Evolutionary conservation across 2,329 filamentous ascomycete species (phyloP).

Genomic region (Orbilia blumenaviensis): DNA sequence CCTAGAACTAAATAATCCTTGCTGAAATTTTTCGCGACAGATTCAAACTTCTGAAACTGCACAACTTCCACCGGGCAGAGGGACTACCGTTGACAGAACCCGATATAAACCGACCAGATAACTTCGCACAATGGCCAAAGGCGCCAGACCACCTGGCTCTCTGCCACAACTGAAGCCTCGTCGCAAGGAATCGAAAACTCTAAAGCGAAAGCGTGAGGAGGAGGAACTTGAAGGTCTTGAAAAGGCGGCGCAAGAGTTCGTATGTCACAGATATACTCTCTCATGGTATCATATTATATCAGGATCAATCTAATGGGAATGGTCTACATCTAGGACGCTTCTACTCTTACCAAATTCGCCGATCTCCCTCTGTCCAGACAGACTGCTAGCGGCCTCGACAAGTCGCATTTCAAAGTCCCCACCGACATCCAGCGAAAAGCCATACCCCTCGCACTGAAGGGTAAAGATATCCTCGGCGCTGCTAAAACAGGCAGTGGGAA

Average conservation of each 20-base stretch:
- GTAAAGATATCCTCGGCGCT: constrained; percentile 86
- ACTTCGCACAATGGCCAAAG: constrained; percentile 41
- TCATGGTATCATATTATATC: background rate
- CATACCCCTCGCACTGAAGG: constrained; percentile 86
- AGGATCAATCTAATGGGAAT: background rate
- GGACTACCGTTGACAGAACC: background rate
- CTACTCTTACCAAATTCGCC: constrained; percentile 74
- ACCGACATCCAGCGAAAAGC: constrained; percentile 92
- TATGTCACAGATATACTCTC: constrained; percentile 56
- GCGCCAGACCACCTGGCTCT: constrained; percentile 29
- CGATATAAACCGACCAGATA: background rate
- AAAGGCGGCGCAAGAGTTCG: constrained; percentile 62
- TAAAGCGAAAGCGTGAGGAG: constrained; percentile 63
- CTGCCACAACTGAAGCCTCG: constrained; percentile 42
- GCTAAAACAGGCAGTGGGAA: constrained; percentile 97
- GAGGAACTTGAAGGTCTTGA: constrained; percentile 62
- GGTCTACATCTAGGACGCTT: constrained; percentile 67
- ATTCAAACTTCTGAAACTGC: background rate
- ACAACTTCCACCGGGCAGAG: background rate
- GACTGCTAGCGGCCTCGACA: constrained; percentile 79
- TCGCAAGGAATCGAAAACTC: constrained; percentile 54
- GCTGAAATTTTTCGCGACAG: constrained; percentile 52
- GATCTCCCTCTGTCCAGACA: constrained; percentile 85
- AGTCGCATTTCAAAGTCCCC: constrained; percentile 86
- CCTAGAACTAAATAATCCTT: constrained; percentile 14